Evolutionary conservation across 1,284 basidiomycete species (phyloP).

Genomic region (Ceratobasidium papillatum): DNA sequence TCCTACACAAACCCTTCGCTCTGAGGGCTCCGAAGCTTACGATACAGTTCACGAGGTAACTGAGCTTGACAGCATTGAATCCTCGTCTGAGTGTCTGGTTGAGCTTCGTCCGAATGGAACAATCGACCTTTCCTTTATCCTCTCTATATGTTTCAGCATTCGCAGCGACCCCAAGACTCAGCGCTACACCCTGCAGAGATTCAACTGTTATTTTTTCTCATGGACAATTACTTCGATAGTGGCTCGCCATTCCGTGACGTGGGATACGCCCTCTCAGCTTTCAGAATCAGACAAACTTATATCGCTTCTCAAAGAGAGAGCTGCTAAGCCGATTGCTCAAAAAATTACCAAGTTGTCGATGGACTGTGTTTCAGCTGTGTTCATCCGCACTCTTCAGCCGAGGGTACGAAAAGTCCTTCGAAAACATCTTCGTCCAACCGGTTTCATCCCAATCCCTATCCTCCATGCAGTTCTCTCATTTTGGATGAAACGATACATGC

Average conservation of each 20-base stretch:
- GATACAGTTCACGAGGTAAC: constrained; percentile 34
- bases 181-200: constrained; percentile 35
- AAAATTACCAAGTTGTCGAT: constrained; percentile 17
- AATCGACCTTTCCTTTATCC: constrained; percentile 36
- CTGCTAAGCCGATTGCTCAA: constrained; percentile 20
- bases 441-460: constrained; percentile 16
- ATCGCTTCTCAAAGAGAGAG: constrained; percentile 31
- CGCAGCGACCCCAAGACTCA: constrained; percentile 36
- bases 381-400: constrained; percentile 19
- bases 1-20: constrained; percentile 39
- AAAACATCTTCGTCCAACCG: constrained; percentile 34
- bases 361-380: constrained; percentile 35
- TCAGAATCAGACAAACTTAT: constrained; percentile 15
- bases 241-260: constrained; percentile 31
- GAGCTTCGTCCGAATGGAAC: constrained; percentile 27
- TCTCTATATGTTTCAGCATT: constrained; percentile 37
- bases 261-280: constrained; percentile 32
- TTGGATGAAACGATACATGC: constrained; percentile 38
- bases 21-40: constrained; percentile 34
- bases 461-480: constrained; percentile 9
- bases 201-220: constrained; percentile 41
- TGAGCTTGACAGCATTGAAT: constrained; percentile 7
- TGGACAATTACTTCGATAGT: constrained; percentile 38
- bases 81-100: constrained; percentile 32
- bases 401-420: constrained; percentile 27